Base-by-base conservation (phyloP, 768 basidiomycete genomes). In the Calocybe indica region DNA sequence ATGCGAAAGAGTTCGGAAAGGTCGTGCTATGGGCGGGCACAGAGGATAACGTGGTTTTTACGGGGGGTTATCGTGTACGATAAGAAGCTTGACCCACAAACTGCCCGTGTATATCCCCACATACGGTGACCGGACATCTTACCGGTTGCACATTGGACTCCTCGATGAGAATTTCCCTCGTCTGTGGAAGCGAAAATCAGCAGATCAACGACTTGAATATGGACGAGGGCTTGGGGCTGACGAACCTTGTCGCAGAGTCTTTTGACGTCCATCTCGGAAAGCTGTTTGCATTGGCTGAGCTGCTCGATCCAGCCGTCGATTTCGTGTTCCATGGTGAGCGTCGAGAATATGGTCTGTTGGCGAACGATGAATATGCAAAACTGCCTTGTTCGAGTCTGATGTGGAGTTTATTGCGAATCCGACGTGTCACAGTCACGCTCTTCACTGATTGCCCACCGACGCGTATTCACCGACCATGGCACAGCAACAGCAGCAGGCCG, bases 141-240 rank as follows among this genome's bases (percentile, higher is more conserved):
- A 99, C 96, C 14, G 94, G 94, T 69, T 98, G 95, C 1, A 99
- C 96, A 65, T 99, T 99, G 31, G 91, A 93, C 74, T 99, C 96
- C 62, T 96, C 95, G 88, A 96, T 94, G 66, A 99, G 68, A 57
- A 99, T 95, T 72, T 98, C 96, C 62, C 95, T 80, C 46, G 96
- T 93, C 96, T 99, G 63, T 14, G 10, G 10, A 31, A 40, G 10
- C 37, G 34, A 39, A 45, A 43, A 56, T 54, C 54, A 52, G 57
- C 36, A 58, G 56, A 61, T 62, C 57, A 55, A 49, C 47, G 43
- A 11, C 38, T 40, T 40, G 42, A 37, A 49, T 30, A 31, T 7
- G 52, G 46, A 52, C 22, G 22, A 22, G 22, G 22, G 22, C 22
- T 22, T 4, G 22, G 48, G 48, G 55, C 41, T 42, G 28, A 46